Percentiles rank a stretch among this genome's conserved stretches.
phyloP scores from a whole-genome alignment of 2,329 filamentous ascomycete genomes.

The Colletotrichum viniferum region DNA sequence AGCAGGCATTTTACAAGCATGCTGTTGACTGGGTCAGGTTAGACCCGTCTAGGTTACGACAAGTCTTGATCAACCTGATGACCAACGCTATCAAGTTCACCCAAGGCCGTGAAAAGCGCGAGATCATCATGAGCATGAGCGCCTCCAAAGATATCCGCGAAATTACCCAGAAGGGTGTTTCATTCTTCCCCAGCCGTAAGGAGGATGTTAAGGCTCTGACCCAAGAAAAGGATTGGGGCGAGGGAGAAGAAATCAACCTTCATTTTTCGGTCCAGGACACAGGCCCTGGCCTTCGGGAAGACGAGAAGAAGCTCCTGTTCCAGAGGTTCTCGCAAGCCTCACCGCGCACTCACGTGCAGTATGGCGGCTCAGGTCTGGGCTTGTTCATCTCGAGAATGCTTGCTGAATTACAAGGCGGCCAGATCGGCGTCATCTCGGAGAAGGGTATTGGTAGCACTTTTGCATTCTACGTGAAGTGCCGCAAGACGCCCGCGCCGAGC shows the following conservation, averaged over 20 bases:
- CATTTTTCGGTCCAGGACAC: slow-evolving; percentile 76
- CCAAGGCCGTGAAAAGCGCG: slow-evolving; percentile 60
- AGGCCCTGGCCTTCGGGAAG: slow-evolving; percentile 67
- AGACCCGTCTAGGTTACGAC: slow-evolving; percentile 75
- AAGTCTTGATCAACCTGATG: slow-evolving; percentile 79
- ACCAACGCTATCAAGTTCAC: slow-evolving; percentile 71
- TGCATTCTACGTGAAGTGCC: slow-evolving; percentile 76
- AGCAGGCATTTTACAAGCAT: slow-evolving; percentile 68
- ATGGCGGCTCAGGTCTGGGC: slow-evolving; percentile 72
- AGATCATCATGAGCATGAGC: slow-evolving; percentile 68
- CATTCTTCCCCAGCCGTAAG: slow-evolving; percentile 52
- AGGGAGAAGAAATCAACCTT: slow-evolving; percentile 72
- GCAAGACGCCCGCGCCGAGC: slow-evolving; percentile 53
- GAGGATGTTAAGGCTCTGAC: slow-evolving; percentile 49
- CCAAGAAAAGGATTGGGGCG: slow-evolving; percentile 70
- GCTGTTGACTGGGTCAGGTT: slow-evolving; percentile 74
- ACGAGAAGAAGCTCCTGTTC: slow-evolving; percentile 71
- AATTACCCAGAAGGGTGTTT: slow-evolving; percentile 41
- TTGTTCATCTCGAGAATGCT: slow-evolving; percentile 79
- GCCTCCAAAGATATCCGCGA: slow-evolving; percentile 60
- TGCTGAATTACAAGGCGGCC: slow-evolving; percentile 77
- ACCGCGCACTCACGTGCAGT: slow-evolving; percentile 73
- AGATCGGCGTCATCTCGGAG: slow-evolving; percentile 73
- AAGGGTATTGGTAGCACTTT: slow-evolving; percentile 75
- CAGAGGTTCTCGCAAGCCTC: slow-evolving; percentile 72